These are phyloP conservation scores for Eragrostis tef DNA, from an alignment of 202 grass and related monocot genomes.

Conservation along the genomic window DNA sequence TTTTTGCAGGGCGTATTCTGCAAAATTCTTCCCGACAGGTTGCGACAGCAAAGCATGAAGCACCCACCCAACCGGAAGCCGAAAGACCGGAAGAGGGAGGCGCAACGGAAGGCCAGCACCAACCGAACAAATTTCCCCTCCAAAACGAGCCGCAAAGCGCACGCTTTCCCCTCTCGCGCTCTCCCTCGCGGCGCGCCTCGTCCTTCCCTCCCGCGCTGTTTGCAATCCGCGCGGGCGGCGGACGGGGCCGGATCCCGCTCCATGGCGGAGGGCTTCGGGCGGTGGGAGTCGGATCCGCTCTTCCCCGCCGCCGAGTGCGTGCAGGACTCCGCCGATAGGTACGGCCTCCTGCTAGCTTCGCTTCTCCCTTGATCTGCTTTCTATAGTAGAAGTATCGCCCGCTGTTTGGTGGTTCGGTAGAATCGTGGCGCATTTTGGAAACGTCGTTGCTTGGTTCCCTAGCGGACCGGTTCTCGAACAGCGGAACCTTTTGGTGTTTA, in stretches of 20 bases:
- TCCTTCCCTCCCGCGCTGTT: not conserved
- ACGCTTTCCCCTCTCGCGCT: not conserved
- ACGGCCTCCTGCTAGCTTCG: not conserved
- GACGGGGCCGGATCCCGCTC: constrained; percentile 37
- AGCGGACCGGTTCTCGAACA: not conserved
- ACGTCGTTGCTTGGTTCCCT: not conserved
- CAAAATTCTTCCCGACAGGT: not conserved
- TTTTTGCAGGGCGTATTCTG: not conserved
- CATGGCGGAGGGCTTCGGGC: constrained; percentile 80
- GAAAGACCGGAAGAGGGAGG: not conserved
- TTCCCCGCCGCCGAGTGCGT: constrained; percentile 84
- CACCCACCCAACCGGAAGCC: not conserved
- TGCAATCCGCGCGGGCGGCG: constrained; percentile 22
- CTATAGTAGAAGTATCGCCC: not conserved
- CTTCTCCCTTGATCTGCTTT: constrained; percentile 25
- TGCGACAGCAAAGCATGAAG: not conserved
- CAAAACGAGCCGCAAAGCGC: constrained; percentile 24
- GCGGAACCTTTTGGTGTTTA: no score
- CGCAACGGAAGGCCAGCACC: constrained; percentile 3
- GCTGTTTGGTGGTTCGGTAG: not conserved
- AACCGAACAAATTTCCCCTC: constrained; percentile 38
- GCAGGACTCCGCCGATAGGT: constrained; percentile 97
- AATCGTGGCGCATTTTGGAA: not conserved
- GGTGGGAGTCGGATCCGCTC: constrained; percentile 90
- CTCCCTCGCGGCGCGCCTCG: not conserved